These are phyloP conservation scores for Gloeostereum incarnatum DNA, from an alignment of 768 basidiomycete genomes.

Conservation along the genomic window DNA sequence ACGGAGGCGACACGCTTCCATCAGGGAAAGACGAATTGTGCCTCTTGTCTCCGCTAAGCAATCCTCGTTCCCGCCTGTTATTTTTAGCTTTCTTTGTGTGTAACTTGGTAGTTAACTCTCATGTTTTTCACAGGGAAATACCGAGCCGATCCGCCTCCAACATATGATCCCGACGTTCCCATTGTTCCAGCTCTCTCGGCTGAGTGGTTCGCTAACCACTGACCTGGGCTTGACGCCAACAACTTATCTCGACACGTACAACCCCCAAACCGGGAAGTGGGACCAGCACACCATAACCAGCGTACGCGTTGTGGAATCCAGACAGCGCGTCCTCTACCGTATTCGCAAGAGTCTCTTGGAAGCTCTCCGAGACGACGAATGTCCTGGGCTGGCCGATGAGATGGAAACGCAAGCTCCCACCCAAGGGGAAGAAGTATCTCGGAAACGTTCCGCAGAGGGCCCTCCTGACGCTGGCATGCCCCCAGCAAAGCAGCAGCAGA, in stretches of 20 bases:
- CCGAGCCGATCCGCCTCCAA: conserved; percentile 48
- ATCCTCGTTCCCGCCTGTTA: no score
- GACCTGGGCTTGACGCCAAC: conserved; percentile 42
- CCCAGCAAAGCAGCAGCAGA: conserved; percentile 16
- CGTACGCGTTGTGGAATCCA: conserved; percentile 48
- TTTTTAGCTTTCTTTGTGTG: no score
- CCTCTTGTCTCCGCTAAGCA: no score
- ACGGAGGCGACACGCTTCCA: no score
- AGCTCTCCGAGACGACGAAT: conserved; percentile 48
- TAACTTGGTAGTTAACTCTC: conserved; percentile 12
- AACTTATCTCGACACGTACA: conserved; percentile 56
- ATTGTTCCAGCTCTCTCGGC: conserved; percentile 47
- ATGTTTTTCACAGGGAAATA: conserved; percentile 28
- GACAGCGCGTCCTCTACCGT: conserved; percentile 56
- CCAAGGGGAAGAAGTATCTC: conserved; percentile 2
- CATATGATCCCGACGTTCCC: conserved; percentile 57
- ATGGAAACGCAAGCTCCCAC: conserved; percentile 32
- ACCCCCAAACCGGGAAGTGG: conserved; percentile 47
- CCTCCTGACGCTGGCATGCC: conserved; percentile 13
- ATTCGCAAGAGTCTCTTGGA: conserved; percentile 49
- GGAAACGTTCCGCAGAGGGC: conserved; percentile 14
- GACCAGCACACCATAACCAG: conserved; percentile 55
- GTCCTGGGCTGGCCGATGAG: conserved; percentile 47
- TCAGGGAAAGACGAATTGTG: no score
- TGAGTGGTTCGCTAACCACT: conserved; percentile 38